phyloP scores from a whole-genome alignment of 306 rosid genomes.

The Medicago ruthenica region DNA sequence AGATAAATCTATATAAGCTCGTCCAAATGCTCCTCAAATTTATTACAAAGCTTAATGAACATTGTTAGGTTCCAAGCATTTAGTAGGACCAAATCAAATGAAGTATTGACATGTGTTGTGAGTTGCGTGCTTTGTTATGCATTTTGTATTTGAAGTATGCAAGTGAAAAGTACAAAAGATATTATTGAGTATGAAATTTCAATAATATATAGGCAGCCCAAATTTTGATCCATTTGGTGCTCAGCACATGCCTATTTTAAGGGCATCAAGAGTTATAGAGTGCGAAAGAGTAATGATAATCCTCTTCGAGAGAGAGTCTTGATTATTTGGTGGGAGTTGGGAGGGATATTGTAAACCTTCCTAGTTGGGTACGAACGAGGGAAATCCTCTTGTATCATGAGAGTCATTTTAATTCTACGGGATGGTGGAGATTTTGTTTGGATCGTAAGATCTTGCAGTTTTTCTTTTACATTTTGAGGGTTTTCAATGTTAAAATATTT shows the following conservation, averaged over 20 bases:
- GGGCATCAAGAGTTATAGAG: background rate
- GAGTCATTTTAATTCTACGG: no score
- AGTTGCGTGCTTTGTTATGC: slow-evolving; percentile 29
- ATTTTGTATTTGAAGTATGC: slow-evolving; percentile 20
- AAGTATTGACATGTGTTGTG: slow-evolving; percentile 13
- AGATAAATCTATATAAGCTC: background rate
- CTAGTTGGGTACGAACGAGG: no score
- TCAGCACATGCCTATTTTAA: background rate
- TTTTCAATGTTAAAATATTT: no score
- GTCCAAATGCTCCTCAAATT: background rate
- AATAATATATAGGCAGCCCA: slow-evolving; percentile 2
- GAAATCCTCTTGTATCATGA: no score
- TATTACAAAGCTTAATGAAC: slow-evolving; percentile 10
- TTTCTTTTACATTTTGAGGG: no score
- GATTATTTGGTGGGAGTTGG: no score
- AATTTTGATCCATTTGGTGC: background rate
- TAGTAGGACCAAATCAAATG: background rate
- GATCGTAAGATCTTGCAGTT: no score
- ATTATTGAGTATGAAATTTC: slow-evolving; percentile 5
- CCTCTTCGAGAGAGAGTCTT: no score
- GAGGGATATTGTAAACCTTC: no score
- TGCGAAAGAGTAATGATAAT: no score
- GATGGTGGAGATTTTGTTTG: no score
- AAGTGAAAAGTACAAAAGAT: slow-evolving; percentile 1
- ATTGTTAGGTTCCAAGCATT: slow-evolving; percentile 34